Evolutionary conservation across 1,139 yeast genomes (phyloP), one percentile per base, ranked within the genome.

Genomic region (Diutina neorugosa): DNA sequence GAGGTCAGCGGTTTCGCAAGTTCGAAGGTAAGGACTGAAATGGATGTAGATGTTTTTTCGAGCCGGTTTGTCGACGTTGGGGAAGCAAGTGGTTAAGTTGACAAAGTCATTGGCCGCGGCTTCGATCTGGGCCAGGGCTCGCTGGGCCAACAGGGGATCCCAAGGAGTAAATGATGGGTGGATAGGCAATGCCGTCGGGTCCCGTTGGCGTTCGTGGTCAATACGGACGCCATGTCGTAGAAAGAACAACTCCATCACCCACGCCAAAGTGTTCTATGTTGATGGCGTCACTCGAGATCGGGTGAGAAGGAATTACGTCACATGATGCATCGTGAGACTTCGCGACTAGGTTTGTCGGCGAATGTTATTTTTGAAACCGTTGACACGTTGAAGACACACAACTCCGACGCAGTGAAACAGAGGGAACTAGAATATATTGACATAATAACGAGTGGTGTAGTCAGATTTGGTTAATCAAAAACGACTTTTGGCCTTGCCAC

Each of bases 221-320:
- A 73, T 71, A 55, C 78, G 64, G 53, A 67, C 66, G 42, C 76
- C 78, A 62, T 74, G 79, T 55, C 79, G 75, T 57, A 74, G 64
- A 63, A 74, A 74, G 62, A 64, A 72, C 57, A 74, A 63, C 62
- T 74, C 78, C 50, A 46, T 46, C 20, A 14, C 27, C 46, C 46
- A 9, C 37, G 37, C 37, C 37, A n/a, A 31, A 31, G 37, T 31
- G 37, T 31, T 31, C 37, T 31, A 31, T 31, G 37, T 31, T 31
- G 37, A 31, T 31, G 37, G 37, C 14, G 37, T 31, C 37, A 31
- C 37, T 31, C 37, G 37, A 31, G 37, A 31, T 31, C 12, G 37
- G 37, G 37, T 31, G 37, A 31, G 37, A 31, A 31, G 37, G 37
- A 31, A 31, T 31, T 31, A 31, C 37, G 37, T 31, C 37, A 31